These are phyloP conservation scores for Eucalyptus dawsonii DNA, from an alignment of 345 rosid genomes.

Conservation along the genomic window DNA sequence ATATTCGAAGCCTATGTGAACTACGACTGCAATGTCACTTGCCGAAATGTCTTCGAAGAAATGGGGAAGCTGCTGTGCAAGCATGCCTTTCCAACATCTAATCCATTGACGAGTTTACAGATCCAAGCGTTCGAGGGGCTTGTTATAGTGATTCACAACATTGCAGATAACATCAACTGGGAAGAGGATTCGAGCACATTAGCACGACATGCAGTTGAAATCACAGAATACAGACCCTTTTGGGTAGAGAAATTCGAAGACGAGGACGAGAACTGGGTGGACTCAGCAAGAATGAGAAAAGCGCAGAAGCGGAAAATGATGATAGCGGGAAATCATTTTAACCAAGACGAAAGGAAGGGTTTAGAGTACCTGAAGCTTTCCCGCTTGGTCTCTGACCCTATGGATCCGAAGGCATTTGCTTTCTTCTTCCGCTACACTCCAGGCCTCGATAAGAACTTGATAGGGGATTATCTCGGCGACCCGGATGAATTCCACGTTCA, in stretches of 20 bases:
- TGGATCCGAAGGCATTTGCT: constrained; percentile 54
- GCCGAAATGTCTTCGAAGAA: constrained; percentile 55
- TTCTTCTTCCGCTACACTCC: constrained; percentile 65
- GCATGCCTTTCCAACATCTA: constrained; percentile 64
- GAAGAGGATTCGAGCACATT: constrained; percentile 28
- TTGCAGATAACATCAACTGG: constrained; percentile 56
- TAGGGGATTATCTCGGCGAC: constrained; percentile 88
- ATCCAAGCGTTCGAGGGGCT: constrained; percentile 94
- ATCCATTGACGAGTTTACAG: constrained; percentile 48
- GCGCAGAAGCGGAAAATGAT: constrained; percentile 61
- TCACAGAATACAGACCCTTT: constrained; percentile 54
- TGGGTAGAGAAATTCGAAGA: constrained; percentile 62
- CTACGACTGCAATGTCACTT: constrained; percentile 70
- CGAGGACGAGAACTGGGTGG: constrained; percentile 54
- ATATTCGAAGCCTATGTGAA: constrained; percentile 69
- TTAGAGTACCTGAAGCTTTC: constrained; percentile 63
- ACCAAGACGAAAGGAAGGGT: constrained; percentile 75
- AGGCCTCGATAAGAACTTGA: constrained; percentile 54
- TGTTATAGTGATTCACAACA: constrained; percentile 62
- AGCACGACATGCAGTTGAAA: constrained; percentile 42
- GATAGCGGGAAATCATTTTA: constrained; percentile 69
- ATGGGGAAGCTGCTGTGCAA: constrained; percentile 75
- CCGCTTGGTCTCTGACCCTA: constrained; percentile 49
- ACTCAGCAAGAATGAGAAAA: constrained; percentile 48
- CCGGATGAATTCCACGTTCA: constrained; percentile 67